Percentiles rank a stretch among this genome's conserved stretches.
phyloP scores from a whole-genome alignment of 140 eudicot genomes.

The Flaveria floridana region DNA sequence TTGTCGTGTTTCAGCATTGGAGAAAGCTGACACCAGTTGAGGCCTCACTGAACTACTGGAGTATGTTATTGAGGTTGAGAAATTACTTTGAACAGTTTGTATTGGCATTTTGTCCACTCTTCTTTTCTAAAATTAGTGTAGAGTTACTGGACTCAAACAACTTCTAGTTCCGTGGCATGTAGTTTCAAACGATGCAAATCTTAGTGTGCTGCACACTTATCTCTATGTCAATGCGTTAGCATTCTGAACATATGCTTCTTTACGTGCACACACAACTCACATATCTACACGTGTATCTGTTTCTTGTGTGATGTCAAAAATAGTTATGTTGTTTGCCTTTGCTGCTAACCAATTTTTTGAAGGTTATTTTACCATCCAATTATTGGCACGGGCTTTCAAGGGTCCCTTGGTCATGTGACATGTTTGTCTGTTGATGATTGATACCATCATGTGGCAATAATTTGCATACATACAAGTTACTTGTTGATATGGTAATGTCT shows the following conservation, averaged over 20 bases:
- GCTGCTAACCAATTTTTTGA: neutral
- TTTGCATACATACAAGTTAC: neutral
- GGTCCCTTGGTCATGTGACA: constrained; percentile 37
- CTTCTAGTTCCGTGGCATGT: constrained; percentile 6
- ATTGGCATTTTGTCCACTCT: constrained; percentile 14
- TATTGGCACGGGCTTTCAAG: constrained; percentile 16
- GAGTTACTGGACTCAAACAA: constrained; percentile 5
- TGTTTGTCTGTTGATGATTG: constrained; percentile 23
- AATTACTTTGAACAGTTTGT: constrained; percentile 8
- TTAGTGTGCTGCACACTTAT: constrained; percentile 8
- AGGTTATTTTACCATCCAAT: neutral
- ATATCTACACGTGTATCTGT: neutral
- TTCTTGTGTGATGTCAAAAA: neutral
- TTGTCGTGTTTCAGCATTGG: constrained; percentile 40
- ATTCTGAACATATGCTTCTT: neutral
- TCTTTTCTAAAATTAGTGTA: constrained; percentile 12
- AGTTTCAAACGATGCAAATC: neutral
- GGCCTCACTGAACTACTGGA: constrained; percentile 4
- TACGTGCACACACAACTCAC: neutral
- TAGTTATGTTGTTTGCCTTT: neutral
- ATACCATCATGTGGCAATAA: neutral
- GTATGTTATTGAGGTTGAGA: constrained; percentile 6
- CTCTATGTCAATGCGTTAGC: constrained; percentile 17
- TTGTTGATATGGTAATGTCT: neutral
- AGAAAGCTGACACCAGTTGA: constrained; percentile 79